Base-by-base conservation (phyloP, 2,329 filamentous ascomycete species). In the Coniochaeta sp. region DNA sequence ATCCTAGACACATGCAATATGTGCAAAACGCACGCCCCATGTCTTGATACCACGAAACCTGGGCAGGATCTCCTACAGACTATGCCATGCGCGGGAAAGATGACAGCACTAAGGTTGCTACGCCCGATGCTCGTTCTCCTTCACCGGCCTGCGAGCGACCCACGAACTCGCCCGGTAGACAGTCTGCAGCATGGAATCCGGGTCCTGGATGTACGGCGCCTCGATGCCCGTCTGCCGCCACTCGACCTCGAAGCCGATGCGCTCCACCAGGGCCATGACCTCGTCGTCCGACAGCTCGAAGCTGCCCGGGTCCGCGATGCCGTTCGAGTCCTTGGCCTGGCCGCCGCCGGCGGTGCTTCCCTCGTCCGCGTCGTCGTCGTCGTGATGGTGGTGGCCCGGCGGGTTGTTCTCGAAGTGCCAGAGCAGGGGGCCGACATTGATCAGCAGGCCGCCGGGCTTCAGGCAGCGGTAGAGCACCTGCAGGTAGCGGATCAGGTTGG, bases 281-380 rank as follows among this genome's bases (percentile, higher is more conserved):
- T 99, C 95, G 31, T 96, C 91, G 62, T 96, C 86, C 0, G 89
- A 88, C 59, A 99, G 80, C 77, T 99, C 95, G 66, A 98, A 90
- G 63, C 87, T 92, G 0, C 95, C 95, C 0, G 91, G 91, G 67
- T 96, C 92, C 0, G 87, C 92, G 64, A 97, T 96, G 1, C 91
- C 91, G 52, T 81, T 79, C 19, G 79, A 80, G 62, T 73, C 77
- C 59, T 14, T 14, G 34, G 34, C 34, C 34, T 73, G 74, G 61
- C 81, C 78, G 28, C 76, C 78, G 57, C 82, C 79, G 28, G 76
- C 77, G 52, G 81, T 78, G 17, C 79, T 80, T 61, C 73, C 75
- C 62, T 81, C 78, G 33, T 76, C 78, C 57, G 82, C 79, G 31
- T 77, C 78, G 58, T 81, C 79, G 40, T 78, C 75, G 36, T 81